A percentile compares a stretch with the other conserved stretches of the same genome.
phyloP scores from a whole-genome alignment of 2,329 filamentous ascomycete species.

The Xylaria sp. region DNA sequence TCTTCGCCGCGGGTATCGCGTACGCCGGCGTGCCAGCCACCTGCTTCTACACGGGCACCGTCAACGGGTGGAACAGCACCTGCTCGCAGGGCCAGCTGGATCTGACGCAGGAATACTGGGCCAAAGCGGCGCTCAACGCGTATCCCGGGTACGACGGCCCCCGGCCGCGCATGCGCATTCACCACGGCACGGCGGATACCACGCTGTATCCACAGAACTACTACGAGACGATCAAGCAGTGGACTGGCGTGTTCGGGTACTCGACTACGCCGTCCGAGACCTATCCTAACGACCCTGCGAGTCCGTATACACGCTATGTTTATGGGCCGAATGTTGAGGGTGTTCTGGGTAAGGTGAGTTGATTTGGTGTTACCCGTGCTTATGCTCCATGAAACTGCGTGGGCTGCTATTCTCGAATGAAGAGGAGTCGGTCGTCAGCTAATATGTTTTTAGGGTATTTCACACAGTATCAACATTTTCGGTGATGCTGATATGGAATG shows the following conservation, averaged over 20 bases:
- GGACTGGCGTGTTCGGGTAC: slow-evolving; percentile 47
- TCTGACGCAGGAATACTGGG: slow-evolving; percentile 54
- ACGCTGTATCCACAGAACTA: slow-evolving; percentile 40
- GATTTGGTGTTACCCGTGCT: background rate
- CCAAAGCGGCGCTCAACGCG: slow-evolving; percentile 50
- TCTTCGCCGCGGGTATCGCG: slow-evolving; percentile 52
- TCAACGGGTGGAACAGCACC: slow-evolving; percentile 55
- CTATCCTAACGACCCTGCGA: slow-evolving; percentile 23
- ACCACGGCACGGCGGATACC: slow-evolving; percentile 44
- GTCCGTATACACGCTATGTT: slow-evolving; percentile 31
- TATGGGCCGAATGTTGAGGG: slow-evolving; percentile 34
- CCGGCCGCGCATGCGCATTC: slow-evolving; percentile 41
- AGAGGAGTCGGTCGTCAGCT: background rate
- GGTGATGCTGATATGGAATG: slow-evolving; percentile 34
- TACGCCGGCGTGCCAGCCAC: slow-evolving; percentile 53
- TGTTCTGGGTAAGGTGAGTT: slow-evolving; percentile 28
- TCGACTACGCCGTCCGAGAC: slow-evolving; percentile 23
- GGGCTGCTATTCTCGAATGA: too few relatives aligned
- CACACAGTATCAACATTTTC: slow-evolving; percentile 30
- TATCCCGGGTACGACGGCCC: slow-evolving; percentile 43
- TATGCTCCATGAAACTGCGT: background rate
- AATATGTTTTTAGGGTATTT: slow-evolving; percentile 20
- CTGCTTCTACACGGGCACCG: slow-evolving; percentile 49
- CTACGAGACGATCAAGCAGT: slow-evolving; percentile 44
- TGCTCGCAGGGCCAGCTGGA: slow-evolving; percentile 55